Conservation (phyloP, 805 yeast genomes). For the Candida morakotiae region DNA sequence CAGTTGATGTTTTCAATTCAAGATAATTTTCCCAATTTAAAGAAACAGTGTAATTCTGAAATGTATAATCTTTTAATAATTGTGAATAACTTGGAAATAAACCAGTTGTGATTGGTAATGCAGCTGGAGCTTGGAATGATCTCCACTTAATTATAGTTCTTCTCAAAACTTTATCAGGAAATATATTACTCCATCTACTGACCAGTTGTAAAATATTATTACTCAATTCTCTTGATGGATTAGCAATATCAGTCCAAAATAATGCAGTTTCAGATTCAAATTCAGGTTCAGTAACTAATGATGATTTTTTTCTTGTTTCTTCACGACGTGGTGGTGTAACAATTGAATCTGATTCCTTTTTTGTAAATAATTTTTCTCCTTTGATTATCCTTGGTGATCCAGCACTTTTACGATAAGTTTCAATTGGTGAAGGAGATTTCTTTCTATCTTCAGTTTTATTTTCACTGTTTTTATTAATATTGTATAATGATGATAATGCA, state of each 20-base stretch:
- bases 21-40: slow-evolving; percentile 55
- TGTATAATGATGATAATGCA: slow-evolving; percentile 36
- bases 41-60: slow-evolving; percentile 78
- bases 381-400: slow-evolving; percentile 9
- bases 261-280: slow-evolving; percentile 7
- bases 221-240: slow-evolving; percentile 70
- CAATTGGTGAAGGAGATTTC: not conserved
- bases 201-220: slow-evolving; percentile 55
- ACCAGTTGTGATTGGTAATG: slow-evolving; percentile 77
- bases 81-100: slow-evolving; percentile 70
- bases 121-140: slow-evolving; percentile 89
- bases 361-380: slow-evolving; percentile 7
- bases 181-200: slow-evolving; percentile 90
- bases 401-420: slow-evolving; percentile 1
- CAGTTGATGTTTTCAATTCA: slow-evolving; percentile 48
- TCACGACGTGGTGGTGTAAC: slow-evolving; percentile 5
- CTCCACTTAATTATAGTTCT: slow-evolving; percentile 81
- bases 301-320: slow-evolving; percentile 6
- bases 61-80: slow-evolving; percentile 67
- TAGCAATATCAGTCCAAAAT: slow-evolving; percentile 39
- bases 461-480: slow-evolving; percentile 26
- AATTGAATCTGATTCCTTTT: not conserved
- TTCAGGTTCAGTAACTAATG: slow-evolving; percentile 8
- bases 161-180: slow-evolving; percentile 66
- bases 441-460: slow-evolving; percentile 8